Conservation (phyloP, 1,284 basidiomycete genomes). For the Volvariella surrecta region DNA sequence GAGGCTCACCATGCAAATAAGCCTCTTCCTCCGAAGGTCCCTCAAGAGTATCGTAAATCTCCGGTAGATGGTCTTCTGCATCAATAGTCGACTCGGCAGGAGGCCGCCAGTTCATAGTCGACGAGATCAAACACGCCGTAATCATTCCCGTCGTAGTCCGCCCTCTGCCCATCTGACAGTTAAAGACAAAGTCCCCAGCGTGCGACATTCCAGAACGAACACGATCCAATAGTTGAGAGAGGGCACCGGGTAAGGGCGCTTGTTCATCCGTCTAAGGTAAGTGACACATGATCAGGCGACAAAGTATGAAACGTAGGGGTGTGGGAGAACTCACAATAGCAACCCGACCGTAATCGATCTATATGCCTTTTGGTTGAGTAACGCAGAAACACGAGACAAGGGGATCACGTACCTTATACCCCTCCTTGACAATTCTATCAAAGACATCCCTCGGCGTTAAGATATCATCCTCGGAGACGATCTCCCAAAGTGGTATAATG, state of each 20-base stretch:
- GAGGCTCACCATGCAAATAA: slow-evolving; percentile 70
- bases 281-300: slow-evolving; percentile 1
- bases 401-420: slow-evolving; percentile 51
- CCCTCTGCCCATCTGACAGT: slow-evolving; percentile 83
- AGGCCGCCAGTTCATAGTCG: slow-evolving; percentile 54
- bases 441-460: slow-evolving; percentile 91
- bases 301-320: slow-evolving; percentile 2
- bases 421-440: slow-evolving; percentile 62
- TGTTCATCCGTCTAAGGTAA: slow-evolving; percentile 90
- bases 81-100: slow-evolving; percentile 27
- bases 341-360: slow-evolving; percentile 85
- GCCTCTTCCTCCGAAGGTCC: slow-evolving; percentile 80
- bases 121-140: slow-evolving; percentile 81
- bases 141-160: slow-evolving; percentile 92
- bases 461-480: slow-evolving; percentile 77
- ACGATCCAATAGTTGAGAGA: slow-evolving; percentile 71
- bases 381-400: neutral
- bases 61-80: slow-evolving; percentile 28
- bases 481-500: slow-evolving; percentile 87
- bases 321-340: slow-evolving; percentile 74
- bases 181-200: slow-evolving; percentile 77
- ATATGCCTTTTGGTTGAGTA: slow-evolving; percentile 4
- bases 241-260: slow-evolving; percentile 82
- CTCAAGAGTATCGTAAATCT: slow-evolving; percentile 60
- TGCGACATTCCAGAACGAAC: slow-evolving; percentile 56